These are phyloP conservation scores for Coemansia sp. DNA, from an alignment of 192 early-diverging fungal genomes.

Conservation along the genomic window DNA sequence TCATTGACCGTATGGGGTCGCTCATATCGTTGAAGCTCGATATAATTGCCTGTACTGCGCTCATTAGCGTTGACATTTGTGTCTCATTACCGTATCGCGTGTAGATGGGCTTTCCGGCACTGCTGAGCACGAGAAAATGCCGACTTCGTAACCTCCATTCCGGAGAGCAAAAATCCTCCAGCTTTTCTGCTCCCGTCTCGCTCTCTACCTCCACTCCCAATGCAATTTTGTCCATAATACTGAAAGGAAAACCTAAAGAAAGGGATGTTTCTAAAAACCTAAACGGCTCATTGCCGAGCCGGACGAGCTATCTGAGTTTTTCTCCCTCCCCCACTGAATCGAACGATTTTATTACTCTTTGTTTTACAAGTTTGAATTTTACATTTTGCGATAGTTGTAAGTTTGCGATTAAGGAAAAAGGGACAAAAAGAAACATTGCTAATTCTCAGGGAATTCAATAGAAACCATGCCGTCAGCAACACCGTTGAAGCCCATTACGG, in stretches of 20 bases:
- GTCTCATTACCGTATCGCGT: slow-evolving; percentile 89
- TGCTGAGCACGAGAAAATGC: slow-evolving; percentile 91
- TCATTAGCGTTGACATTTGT: slow-evolving; percentile 81
- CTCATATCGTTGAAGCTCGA: slow-evolving; percentile 80
- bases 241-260: background rate
- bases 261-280: background rate
- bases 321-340: too few species aligned
- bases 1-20: slow-evolving; percentile 65
- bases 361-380: too few species aligned
- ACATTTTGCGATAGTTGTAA: too few species aligned
- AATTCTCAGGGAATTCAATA: background rate
- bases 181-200: slow-evolving; percentile 24
- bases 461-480: slow-evolving; percentile 50
- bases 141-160: slow-evolving; percentile 55
- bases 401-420: background rate
- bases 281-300: too few species aligned
- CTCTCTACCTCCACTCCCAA: background rate
- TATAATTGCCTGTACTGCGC: slow-evolving; percentile 85
- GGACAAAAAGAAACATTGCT: background rate
- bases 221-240: slow-evolving; percentile 2
- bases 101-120: slow-evolving; percentile 94
- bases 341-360: too few species aligned
- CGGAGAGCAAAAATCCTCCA: slow-evolving; percentile 44
- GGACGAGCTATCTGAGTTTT: too few species aligned
- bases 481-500: slow-evolving; percentile 54